Evolutionary conservation across 495 filamentous ascomycete genomes (phyloP).

Genomic region (Penicillium paradoxum): DNA sequence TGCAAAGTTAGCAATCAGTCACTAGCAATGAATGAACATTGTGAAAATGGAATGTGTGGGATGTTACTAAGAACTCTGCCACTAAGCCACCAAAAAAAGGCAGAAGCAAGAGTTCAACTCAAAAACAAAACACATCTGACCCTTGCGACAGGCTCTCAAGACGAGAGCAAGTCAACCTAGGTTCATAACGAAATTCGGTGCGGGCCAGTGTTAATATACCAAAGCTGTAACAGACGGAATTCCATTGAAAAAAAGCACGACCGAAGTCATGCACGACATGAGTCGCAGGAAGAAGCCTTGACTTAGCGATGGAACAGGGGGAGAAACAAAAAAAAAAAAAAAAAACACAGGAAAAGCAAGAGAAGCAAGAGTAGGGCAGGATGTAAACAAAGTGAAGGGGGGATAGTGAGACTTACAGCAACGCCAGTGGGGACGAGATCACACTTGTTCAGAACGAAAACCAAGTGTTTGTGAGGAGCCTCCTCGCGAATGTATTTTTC

Average conservation of each 20-base stretch:
- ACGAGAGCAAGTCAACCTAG: constrained; percentile 72
- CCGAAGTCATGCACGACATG: constrained; percentile 22
- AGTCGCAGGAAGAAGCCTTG: constrained; percentile 75
- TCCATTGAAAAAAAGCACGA: constrained; percentile 54
- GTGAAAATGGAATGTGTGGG: constrained; percentile 70
- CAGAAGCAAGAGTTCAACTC: constrained; percentile 77
- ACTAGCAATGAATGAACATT: constrained; percentile 17
- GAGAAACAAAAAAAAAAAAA: constrained; percentile 16
- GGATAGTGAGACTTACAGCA: constrained; percentile 68
- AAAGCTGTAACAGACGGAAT: constrained; percentile 95
- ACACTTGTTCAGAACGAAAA: constrained; percentile 92
- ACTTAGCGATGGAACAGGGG: constrained; percentile 74
- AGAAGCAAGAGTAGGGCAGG: constrained; percentile 10
- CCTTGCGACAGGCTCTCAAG: constrained; percentile 62
- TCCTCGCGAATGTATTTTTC: constrained; percentile 93
- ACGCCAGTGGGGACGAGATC: constrained; percentile 90
- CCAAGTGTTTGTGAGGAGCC: constrained; percentile 89
- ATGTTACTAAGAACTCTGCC: constrained; percentile 96
- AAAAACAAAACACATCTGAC: constrained; percentile 66
- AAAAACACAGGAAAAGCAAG: too few relatives aligned
- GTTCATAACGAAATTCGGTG: constrained; percentile 57
- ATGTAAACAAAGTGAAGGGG: constrained; percentile 8
- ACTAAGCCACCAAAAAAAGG: constrained; percentile 46
- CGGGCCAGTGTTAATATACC: constrained; percentile 82
- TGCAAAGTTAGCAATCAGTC: constrained; percentile 38